Base-by-base conservation (phyloP, 805 yeast species). In the Brettanomyces nanus region DNA sequence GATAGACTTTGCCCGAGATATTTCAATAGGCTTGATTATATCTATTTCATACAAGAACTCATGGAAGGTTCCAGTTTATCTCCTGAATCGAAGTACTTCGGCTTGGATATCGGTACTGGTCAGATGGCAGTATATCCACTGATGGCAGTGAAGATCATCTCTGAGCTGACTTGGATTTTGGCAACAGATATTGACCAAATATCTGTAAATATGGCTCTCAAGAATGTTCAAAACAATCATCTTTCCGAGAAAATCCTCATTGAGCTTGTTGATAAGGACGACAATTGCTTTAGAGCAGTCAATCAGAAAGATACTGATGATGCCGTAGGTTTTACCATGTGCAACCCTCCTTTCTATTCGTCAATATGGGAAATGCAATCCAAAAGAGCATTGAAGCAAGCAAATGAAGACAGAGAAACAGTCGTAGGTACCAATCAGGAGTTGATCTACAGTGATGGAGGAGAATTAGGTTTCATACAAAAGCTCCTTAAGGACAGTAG, bases 281-380 rank as follows among this genome's bases (percentile, higher is more conserved):
- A 19, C 13, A 44, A 44, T 26, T 30, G 35, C 4, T 45, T 35
- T 18, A n/a, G 14, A 1, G 31, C 27, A 3, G 25, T 43, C 4
- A 25, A 28, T 6, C 17, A 22, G 5, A 19, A 43, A 19, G 14
- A 29, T 19, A 19, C 20, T 6, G 28, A 31, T 3, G 17, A 35
- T 7, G n/a, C 31, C 42, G 40, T 23, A 1, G 48, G 48, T 6
- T 62, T 71, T 40, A 55, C 63, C 5, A 59, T 73, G 49, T 72
- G 78, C 47, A 73, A 73, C 45, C 79, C 79, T 3, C 79, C 79
- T 2, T 73, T 73, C 45, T 73, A 70, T 46, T 38, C 45, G 3
- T 59, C 68, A 0, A 9, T 19, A 0, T 53, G 48, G 1, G 75
- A 69, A 31, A 42, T 68, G 47, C 36, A 41, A 4, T 28, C 33